These are phyloP conservation scores for Fusarium clavum DNA, from an alignment of 2,329 filamentous ascomycete genomes.

Conservation along the genomic window DNA sequence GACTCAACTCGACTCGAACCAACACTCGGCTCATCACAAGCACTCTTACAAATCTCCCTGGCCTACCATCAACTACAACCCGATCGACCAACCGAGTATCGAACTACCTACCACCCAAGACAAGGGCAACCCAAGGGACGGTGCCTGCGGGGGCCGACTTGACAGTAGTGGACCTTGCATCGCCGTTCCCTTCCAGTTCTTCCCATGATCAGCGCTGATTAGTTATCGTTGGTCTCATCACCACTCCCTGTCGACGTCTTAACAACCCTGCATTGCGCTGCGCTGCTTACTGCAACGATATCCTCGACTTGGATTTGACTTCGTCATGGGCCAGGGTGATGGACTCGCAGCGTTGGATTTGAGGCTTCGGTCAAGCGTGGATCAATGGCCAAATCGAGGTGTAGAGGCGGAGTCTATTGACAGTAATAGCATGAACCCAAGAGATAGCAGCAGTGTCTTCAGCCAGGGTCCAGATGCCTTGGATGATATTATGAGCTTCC, in stretches of 20 bases:
- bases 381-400: slow-evolving; percentile 29
- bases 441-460: slow-evolving; percentile 28
- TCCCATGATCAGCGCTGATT: slow-evolving; percentile 45
- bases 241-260: slow-evolving; percentile 39
- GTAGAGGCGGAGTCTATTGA: slow-evolving; percentile 27
- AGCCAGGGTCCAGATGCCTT: slow-evolving; percentile 29
- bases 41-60: neutral
- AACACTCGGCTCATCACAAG: neutral
- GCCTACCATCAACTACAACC: neutral
- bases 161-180: slow-evolving; percentile 44
- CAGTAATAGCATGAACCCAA: slow-evolving; percentile 25
- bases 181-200: slow-evolving; percentile 44
- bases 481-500: slow-evolving; percentile 45
- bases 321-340: slow-evolving; percentile 45
- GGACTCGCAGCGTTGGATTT: slow-evolving; percentile 36
- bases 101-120: slow-evolving; percentile 13
- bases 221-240: slow-evolving; percentile 36
- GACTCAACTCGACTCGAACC: slow-evolving; percentile 2
- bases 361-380: slow-evolving; percentile 40
- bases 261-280: slow-evolving; percentile 36
- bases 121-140: slow-evolving; percentile 21
- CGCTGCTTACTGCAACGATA: slow-evolving; percentile 23
- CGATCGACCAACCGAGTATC: slow-evolving; percentile 25
- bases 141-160: slow-evolving; percentile 28
- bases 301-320: slow-evolving; percentile 26